Evolutionary conservation across 73 alveolate genomes (phyloP).

Genomic region (Paramecium bursaria): DNA sequence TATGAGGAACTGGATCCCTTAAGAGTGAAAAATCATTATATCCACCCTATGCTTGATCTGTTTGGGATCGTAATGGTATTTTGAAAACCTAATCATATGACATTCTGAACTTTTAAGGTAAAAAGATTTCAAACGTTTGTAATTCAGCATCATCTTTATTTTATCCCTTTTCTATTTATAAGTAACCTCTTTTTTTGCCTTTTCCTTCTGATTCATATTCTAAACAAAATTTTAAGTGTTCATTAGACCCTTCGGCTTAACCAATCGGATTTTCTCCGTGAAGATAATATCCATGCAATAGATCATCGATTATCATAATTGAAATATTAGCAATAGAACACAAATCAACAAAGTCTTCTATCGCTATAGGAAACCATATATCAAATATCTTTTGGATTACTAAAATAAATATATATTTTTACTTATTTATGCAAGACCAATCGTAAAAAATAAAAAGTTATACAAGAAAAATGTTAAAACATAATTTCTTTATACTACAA

Average conservation of each 20-base stretch:
- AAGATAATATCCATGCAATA: conserved; percentile 96
- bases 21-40: conserved; percentile 12
- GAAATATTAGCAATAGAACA: conserved; percentile 94
- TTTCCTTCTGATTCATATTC: conserved; percentile 90
- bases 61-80: conserved; percentile 53
- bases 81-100: conserved; percentile 74
- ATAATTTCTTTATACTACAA: conserved; percentile 72
- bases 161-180: conserved; percentile 43
- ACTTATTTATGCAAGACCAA: conserved; percentile 82
- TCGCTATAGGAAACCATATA: conserved; percentile 81
- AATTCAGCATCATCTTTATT: conserved; percentile 77
- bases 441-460: conserved; percentile 76
- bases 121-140: conserved; percentile 89
- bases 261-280: conserved; percentile 97
- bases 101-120: conserved; percentile 81
- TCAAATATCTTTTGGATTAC: conserved; percentile 78
- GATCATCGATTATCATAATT: conserved; percentile 89
- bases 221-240: conserved; percentile 79
- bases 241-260: conserved; percentile 89
- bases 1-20: conserved; percentile 36
- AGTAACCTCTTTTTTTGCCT: conserved; percentile 85
- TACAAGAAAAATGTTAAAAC: conserved; percentile 85
- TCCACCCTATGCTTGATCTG: conserved; percentile 65
- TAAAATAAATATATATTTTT: background rate
- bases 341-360: conserved; percentile 92